phyloP scores from a whole-genome alignment of 805 yeast genomes.

The Wickerhamiella siamensis region DNA sequence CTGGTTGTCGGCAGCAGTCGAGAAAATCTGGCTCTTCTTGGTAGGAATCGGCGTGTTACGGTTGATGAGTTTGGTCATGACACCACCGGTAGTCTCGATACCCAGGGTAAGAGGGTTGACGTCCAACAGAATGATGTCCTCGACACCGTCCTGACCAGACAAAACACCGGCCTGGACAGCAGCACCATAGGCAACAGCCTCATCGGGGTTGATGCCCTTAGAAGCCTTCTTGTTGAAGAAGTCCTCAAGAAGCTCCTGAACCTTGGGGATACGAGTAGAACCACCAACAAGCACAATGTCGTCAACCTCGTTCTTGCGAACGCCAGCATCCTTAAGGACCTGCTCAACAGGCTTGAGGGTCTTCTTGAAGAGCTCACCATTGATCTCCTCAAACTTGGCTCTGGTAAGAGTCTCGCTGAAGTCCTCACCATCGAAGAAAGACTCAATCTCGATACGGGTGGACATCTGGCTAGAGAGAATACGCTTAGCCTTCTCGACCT shows the following conservation, averaged over 20 bases:
- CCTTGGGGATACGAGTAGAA: constrained; percentile 98
- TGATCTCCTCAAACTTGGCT: constrained; percentile 95
- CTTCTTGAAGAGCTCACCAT: constrained; percentile 82
- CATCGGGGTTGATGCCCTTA: constrained; percentile 97
- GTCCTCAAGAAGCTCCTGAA: constrained; percentile 80
- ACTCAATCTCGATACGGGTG: constrained; percentile 90
- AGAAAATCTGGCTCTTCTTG: constrained; percentile 85
- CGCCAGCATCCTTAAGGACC: constrained; percentile 85
- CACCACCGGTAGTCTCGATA: constrained; percentile 95
- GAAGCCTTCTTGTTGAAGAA: constrained; percentile 89
- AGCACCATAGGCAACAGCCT: constrained; percentile 99
- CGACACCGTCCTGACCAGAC: constrained; percentile 89
- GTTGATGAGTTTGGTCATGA: constrained; percentile 87
- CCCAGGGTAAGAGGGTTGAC: constrained; percentile 90
- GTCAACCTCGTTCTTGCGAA: constrained; percentile 73
- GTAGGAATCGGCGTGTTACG: constrained; percentile 95
- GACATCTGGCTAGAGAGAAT: constrained; percentile 90
- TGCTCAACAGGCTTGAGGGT: constrained; percentile 93
- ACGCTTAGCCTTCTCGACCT: constrained; percentile 97
- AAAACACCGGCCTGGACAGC: constrained; percentile 98
- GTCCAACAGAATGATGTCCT: constrained; percentile 77
- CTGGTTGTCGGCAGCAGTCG: constrained; percentile 93
- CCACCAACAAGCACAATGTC: constrained; percentile 98
- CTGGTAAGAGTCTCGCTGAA: constrained; percentile 90
- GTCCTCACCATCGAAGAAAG: constrained; percentile 87